Base-by-base conservation (phyloP, 164 flowering plant genomes). In the Cinnamomum chago region DNA sequence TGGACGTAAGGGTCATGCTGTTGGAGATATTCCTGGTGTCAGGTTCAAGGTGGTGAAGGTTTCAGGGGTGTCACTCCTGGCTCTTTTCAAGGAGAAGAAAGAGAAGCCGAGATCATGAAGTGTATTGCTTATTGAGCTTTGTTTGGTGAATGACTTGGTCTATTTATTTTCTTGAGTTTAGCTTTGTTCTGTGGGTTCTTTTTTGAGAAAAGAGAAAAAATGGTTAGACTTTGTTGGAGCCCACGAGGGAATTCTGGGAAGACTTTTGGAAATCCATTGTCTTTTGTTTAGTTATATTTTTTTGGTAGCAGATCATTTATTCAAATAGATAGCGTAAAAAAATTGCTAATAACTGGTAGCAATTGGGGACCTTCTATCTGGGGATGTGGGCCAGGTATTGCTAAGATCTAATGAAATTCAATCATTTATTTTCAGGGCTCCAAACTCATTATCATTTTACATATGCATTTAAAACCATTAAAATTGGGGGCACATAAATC, bases 1-100 rank as follows among this genome's bases (percentile, higher is more conserved):
- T 64, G 83, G 83, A 10, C 81, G 81, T 55, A 81, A 81, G 65
- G 81, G 83, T n/a, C 83, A 81, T 51, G 81, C 83, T 13, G 81
- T 81, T 35, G 80, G 83, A 72, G 83, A 81, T 76, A 81, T 81
- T 72, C 83, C 83, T 10, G 83, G 83, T 35, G 83, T 81, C 30
- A 65, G 81, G 66, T 81, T 81, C 77, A 81, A 75, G 75, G 83
- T 81, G 69, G 81, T 78, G 75, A 81, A 81, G 74, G 83, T 81
- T 2, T 81, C 81, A 5, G 83, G 83, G 2, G 83, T 81, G 3
- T 81, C 83, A 3, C 60, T 81, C 10, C 23, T 81, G 68, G 83
- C 83, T 58, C 81, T 81, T 17, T 77, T 81, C 73, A 81, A 81
- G 76, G 83, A 81, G 72, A 81, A 81, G 78, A 80, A 80, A 35